phyloP scores from a whole-genome alignment of 2,329 filamentous ascomycete genomes.

The Neonectria neomacrospora region DNA sequence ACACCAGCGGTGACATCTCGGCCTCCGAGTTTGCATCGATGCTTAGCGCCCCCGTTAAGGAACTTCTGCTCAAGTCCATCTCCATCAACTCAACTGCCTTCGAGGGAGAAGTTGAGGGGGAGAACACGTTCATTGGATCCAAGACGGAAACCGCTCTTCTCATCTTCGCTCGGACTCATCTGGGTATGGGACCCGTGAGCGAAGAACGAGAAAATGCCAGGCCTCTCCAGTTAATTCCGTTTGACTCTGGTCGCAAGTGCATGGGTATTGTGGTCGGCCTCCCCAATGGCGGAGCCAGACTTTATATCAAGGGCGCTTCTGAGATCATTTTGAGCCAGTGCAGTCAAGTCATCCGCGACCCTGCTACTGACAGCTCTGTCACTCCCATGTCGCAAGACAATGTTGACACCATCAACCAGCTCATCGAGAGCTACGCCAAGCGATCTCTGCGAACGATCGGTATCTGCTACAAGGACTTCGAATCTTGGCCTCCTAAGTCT shows the following conservation, averaged over 20 bases:
- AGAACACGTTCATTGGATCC: conserved; percentile 76
- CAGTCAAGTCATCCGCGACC: conserved; percentile 61
- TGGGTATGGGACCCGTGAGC: conserved; percentile 73
- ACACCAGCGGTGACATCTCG: conserved; percentile 52
- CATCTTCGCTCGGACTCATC: conserved; percentile 73
- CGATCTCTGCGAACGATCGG: conserved; percentile 87
- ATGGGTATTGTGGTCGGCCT: conserved; percentile 70
- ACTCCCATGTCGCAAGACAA: conserved; percentile 63
- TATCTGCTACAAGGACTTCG: conserved; percentile 85
- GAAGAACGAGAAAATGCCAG: conserved; percentile 71
- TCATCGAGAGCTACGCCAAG: conserved; percentile 82
- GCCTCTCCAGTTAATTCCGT: conserved; percentile 76
- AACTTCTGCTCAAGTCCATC: conserved; percentile 69
- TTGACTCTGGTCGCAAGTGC: conserved; percentile 80
- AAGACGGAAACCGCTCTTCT: conserved; percentile 82
- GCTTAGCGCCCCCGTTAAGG: conserved; percentile 60
- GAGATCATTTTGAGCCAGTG: conserved; percentile 71
- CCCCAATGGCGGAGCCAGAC: conserved; percentile 61
- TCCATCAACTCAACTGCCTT: conserved; percentile 79
- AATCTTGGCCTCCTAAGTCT: conserved; percentile 81
- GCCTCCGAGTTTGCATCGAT: conserved; percentile 59
- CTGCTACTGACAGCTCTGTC: conserved; percentile 57
- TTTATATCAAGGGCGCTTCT: conserved; percentile 73
- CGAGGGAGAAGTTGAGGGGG: conserved; percentile 76
- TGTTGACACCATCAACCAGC: conserved; percentile 66